Percentiles rank a stretch among this genome's conserved stretches.
phyloP scores from a whole-genome alignment of 495 filamentous ascomycete genomes.

The Penicillium atrosanguineum region DNA sequence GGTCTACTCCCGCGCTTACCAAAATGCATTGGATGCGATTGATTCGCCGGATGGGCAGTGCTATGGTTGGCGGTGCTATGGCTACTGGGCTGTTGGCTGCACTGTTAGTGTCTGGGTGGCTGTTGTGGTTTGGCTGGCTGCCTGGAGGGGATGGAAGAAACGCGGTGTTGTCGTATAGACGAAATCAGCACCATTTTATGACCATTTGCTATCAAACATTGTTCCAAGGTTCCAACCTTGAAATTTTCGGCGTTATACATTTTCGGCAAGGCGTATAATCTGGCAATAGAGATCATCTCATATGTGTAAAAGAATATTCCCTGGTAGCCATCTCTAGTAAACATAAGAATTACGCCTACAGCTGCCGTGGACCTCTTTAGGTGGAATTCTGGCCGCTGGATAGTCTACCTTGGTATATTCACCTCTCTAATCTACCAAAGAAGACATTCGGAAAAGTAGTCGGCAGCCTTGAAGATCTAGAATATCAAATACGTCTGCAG shows the following conservation, averaged over 20 bases:
- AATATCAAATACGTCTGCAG: too few species aligned
- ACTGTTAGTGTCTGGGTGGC: conserved; percentile 73
- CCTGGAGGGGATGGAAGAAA: conserved; percentile 84
- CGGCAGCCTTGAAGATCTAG: too few species aligned
- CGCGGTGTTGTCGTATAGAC: conserved; percentile 72
- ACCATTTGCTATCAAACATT: background rate
- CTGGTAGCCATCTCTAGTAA: too few species aligned
- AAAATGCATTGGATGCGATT: conserved; percentile 50
- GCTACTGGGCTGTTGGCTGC: conserved; percentile 76
- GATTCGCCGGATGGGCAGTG: conserved; percentile 40
- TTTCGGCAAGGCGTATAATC: background rate
- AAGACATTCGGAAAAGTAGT: too few species aligned
- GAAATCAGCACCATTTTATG: conserved; percentile 2
- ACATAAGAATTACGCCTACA: too few species aligned
- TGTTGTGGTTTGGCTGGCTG: conserved; percentile 66
- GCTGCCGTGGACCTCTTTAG: too few species aligned
- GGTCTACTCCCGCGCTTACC: conserved; percentile 78
- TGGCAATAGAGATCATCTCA: background rate
- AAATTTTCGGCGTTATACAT: background rate
- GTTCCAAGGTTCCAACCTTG: too few species aligned
- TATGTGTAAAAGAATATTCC: too few species aligned
- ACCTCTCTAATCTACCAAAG: too few species aligned
- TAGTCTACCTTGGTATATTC: too few species aligned
- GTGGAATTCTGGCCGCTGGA: too few species aligned
- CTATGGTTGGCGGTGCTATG: conserved; percentile 78